phyloP scores from a whole-genome alignment of 2,329 filamentous ascomycete species.

The Clarireedia homoeocarpa region DNA sequence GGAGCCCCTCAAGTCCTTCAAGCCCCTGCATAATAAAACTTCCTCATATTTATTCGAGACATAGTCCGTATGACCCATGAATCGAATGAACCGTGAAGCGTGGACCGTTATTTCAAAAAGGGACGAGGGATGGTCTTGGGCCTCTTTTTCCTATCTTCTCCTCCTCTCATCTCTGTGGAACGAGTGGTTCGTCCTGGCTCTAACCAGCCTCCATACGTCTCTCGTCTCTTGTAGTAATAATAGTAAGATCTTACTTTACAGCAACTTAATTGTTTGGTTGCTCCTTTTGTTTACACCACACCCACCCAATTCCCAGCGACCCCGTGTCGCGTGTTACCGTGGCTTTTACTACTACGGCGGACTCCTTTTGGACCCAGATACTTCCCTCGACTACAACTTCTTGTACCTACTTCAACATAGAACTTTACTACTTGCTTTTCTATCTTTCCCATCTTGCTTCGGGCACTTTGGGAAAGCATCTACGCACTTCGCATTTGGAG shows the following conservation, averaged over 20 bases:
- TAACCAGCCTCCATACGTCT: too few species aligned
- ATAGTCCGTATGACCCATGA: constrained; percentile 11
- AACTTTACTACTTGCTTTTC: background rate
- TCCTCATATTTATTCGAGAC: constrained; percentile 21
- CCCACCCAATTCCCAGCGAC: background rate
- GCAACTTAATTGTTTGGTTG: too few species aligned
- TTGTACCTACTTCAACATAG: background rate
- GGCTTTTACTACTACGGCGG: background rate
- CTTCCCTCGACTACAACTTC: background rate
- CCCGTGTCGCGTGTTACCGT: constrained; percentile 3
- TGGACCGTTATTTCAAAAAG: background rate
- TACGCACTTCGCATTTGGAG: background rate
- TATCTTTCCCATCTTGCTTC: background rate
- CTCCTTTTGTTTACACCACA: background rate
- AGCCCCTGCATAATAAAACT: constrained; percentile 15
- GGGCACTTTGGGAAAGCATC: background rate
- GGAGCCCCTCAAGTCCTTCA: background rate
- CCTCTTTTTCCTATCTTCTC: background rate
- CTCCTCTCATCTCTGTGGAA: background rate
- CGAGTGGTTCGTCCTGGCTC: background rate
- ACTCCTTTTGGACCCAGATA: background rate
- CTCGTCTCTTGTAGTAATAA: too few species aligned
- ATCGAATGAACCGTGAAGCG: background rate
- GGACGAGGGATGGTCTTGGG: background rate
- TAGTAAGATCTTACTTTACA: too few species aligned